Conservation (phyloP, 345 rosid species). For the Euphorbia peplus region DNA sequence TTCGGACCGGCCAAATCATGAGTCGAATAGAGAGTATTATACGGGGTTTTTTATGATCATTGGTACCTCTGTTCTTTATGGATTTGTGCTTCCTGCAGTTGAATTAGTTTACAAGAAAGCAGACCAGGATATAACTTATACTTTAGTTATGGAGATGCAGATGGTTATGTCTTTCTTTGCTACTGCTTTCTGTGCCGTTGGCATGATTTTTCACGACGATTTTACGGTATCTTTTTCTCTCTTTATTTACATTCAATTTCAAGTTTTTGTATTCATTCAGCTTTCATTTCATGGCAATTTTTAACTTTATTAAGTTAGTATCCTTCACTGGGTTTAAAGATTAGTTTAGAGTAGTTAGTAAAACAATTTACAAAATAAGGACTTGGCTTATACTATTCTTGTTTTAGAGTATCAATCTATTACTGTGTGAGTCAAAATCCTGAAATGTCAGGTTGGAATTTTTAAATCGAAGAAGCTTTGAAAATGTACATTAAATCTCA, state of each 20-base stretch:
- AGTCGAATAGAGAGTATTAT: slow-evolving; percentile 18
- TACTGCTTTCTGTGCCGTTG: slow-evolving; percentile 25
- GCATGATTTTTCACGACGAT: slow-evolving; percentile 23
- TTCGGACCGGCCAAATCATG: slow-evolving; percentile 22
- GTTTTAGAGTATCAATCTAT: no score
- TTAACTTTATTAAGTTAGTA: no score
- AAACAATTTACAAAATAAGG: no score
- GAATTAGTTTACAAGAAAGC: slow-evolving; percentile 22
- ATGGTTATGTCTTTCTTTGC: slow-evolving; percentile 34
- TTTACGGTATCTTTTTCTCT: not conserved
- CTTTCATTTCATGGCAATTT: no score
- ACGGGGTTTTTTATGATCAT: slow-evolving; percentile 25
- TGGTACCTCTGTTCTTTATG: slow-evolving; percentile 25
- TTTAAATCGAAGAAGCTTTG: no score
- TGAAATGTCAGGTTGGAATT: no score
- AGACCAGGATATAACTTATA: slow-evolving; percentile 16
- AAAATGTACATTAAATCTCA: no score
- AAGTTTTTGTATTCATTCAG: no score
- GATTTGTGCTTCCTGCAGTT: slow-evolving; percentile 28
- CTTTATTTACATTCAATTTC: not conserved
- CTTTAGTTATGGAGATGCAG: slow-evolving; percentile 28
- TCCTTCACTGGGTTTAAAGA: no score
- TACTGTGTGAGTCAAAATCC: no score
- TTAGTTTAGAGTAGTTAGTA: no score
- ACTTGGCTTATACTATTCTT: no score